Percentiles rank a stretch among this genome's conserved stretches.
These are phyloP conservation scores for Cornus controversa DNA, from an alignment of 148 eudicot species.

Conservation along the genomic window DNA sequence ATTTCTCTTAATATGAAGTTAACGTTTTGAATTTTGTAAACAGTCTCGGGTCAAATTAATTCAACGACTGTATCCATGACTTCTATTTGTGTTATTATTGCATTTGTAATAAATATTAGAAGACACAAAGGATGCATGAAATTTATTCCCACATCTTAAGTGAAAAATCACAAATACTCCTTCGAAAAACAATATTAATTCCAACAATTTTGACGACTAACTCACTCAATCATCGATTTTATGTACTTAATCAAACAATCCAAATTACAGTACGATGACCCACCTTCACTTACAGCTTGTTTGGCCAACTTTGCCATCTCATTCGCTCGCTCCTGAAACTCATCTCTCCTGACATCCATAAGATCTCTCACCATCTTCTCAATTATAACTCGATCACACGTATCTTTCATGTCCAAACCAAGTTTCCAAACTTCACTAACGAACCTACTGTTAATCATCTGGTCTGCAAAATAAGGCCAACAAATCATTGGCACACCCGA, in stretches of 20 bases:
- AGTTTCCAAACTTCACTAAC: slow-evolving; percentile 35
- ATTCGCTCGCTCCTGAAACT: background rate
- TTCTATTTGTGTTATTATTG: no score
- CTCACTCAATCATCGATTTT: slow-evolving; percentile 1
- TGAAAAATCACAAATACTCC: no score
- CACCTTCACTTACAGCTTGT: slow-evolving; percentile 9
- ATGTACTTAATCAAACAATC: slow-evolving; percentile 7
- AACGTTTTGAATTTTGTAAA: no score
- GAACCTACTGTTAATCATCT: slow-evolving; percentile 36
- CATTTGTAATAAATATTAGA: no score
- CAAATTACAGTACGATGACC: slow-evolving; percentile 2
- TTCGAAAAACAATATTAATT: no score
- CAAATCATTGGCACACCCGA: slow-evolving; percentile 51
- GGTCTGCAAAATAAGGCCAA: slow-evolving; percentile 48
- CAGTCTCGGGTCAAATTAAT: no score
- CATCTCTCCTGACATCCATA: slow-evolving; percentile 7
- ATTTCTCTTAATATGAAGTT: no score
- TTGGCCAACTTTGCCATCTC: slow-evolving; percentile 6
- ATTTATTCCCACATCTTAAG: no score
- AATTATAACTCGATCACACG: slow-evolving; percentile 14
- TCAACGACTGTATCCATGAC: no score
- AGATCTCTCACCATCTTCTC: slow-evolving; percentile 2
- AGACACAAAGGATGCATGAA: no score
- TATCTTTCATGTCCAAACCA: slow-evolving; percentile 46
- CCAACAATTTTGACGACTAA: no score